Evolutionary conservation across 108 stramenopile genomes (phyloP).

Genomic region (Cyclostephanos tholiformis): DNA sequence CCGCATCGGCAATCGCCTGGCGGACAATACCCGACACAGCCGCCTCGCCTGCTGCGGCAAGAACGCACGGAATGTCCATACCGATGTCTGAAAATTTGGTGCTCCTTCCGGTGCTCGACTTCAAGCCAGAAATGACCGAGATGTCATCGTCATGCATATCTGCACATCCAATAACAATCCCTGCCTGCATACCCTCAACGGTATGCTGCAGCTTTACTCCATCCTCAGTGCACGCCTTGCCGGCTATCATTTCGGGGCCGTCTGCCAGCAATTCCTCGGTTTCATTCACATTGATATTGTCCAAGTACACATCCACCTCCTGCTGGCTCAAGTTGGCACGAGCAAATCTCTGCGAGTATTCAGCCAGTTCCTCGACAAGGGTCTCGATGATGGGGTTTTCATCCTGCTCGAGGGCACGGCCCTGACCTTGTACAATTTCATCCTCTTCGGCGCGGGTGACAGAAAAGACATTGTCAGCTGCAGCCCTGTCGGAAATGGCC

Average conservation of each 20-base stretch:
- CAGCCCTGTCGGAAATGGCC: conserved; percentile 55
- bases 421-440: conserved; percentile 57
- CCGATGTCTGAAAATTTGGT: conserved; percentile 10
- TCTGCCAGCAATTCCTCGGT: conserved; percentile 53
- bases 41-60: conserved; percentile 78
- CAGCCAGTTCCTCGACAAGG: conserved; percentile 59
- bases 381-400: conserved; percentile 54
- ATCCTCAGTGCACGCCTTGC: conserved; percentile 28
- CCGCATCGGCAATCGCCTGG: conserved; percentile 66
- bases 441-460: conserved; percentile 67
- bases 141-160: conserved; percentile 46
- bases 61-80: conserved; percentile 42
- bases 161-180: conserved; percentile 53
- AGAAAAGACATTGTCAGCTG: conserved; percentile 50
- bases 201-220: conserved; percentile 56
- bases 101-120: conserved; percentile 14
- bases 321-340: conserved; percentile 65
- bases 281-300: conserved; percentile 55
- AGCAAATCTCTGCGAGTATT: conserved; percentile 64
- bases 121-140: conserved; percentile 29
- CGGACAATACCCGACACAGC: conserved; percentile 68
- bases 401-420: conserved; percentile 40
- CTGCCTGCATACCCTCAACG: conserved; percentile 70
- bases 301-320: conserved; percentile 68
- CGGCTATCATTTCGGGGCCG: conserved; percentile 45